Conservation (phyloP, 1,284 basidiomycete species). For the Ustilago cynodontis region DNA sequence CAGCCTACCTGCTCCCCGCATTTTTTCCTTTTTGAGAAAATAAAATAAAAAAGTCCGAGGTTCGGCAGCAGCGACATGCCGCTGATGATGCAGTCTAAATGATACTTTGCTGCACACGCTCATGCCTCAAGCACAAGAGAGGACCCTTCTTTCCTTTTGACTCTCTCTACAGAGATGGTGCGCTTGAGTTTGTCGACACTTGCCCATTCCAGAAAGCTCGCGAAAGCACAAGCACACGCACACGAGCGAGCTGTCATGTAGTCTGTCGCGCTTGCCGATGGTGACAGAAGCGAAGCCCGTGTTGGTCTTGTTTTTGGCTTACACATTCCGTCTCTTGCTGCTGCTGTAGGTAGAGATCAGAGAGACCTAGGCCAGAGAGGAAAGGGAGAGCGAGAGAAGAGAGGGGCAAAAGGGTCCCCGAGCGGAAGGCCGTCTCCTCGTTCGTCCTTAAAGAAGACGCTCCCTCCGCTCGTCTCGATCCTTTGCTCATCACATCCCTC, state of each 20-base stretch:
- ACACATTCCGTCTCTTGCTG: no score
- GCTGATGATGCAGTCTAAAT: not conserved
- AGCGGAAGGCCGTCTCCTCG: not conserved
- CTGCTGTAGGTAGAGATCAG: not conserved
- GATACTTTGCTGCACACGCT: not conserved
- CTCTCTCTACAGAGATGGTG: no score
- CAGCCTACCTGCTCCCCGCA: not conserved
- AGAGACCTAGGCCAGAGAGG: not conserved
- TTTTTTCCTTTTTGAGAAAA: not conserved
- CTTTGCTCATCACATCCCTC: not conserved
- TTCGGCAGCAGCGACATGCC: not conserved
- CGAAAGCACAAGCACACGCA: not conserved
- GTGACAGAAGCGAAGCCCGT: not conserved
- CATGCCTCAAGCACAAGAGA: conserved; percentile 1
- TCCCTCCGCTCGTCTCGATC: not conserved
- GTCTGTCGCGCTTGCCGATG: not conserved
- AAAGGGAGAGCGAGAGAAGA: not conserved
- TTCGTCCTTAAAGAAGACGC: not conserved
- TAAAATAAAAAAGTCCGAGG: not conserved
- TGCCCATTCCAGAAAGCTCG: conserved; percentile 15
- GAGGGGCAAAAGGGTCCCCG: not conserved
- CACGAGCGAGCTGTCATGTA: not conserved
- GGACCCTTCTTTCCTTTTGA: not conserved
- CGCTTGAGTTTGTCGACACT: not conserved
- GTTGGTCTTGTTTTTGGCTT: no score